Base-by-base conservation (phyloP, 164 flowering plant species). In the Sedum album region DNA sequence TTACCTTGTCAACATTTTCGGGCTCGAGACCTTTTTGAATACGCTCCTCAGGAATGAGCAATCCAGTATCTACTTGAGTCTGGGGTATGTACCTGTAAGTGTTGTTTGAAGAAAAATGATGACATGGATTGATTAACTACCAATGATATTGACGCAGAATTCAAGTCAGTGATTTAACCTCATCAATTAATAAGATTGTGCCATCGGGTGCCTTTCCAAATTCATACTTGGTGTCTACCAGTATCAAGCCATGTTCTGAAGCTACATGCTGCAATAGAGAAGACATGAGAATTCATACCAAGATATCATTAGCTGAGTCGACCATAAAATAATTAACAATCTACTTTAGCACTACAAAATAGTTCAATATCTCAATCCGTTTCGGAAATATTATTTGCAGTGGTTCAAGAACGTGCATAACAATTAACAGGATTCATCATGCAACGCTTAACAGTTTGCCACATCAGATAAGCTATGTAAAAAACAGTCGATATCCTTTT, bases 11-110 rank as follows among this genome's bases (percentile, higher is more conserved):
- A 70, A 94, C 86, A 82, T 90, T 94, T 79, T 91, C 96, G 65
- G 97, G 99, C 81, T 94, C 99, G 74, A 90, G 85, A 66, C 91
- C 84, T 60, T 77, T 82, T 65, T 73, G 69, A 72, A 87, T 83
- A 61, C 85, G 86, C 60, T 90, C 86, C 73, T 82, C 83, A 90
- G 65, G 97, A 87, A 72, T 80, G 67, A 26, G 97, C 88, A 73
- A 94, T 84, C 96, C 99, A 94, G 60, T 94, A 94, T 81, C 97
- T 90, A 77, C 99, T 94, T 49, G 99, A 94, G 76, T 94, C 97
- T 60, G 99, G 99, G 38, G 97, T 91, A 79, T 94, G 99, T 30
- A 91, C 93, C 98, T 94, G 71, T 49, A 69, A 63, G n/a, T 35
- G 38, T 48, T 5, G 41, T 2, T 68, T 36, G 67, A 11, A 60